Evolutionary conservation across 306 rosid species (phyloP).

Genomic region (Begonia fuchsioides): DNA sequence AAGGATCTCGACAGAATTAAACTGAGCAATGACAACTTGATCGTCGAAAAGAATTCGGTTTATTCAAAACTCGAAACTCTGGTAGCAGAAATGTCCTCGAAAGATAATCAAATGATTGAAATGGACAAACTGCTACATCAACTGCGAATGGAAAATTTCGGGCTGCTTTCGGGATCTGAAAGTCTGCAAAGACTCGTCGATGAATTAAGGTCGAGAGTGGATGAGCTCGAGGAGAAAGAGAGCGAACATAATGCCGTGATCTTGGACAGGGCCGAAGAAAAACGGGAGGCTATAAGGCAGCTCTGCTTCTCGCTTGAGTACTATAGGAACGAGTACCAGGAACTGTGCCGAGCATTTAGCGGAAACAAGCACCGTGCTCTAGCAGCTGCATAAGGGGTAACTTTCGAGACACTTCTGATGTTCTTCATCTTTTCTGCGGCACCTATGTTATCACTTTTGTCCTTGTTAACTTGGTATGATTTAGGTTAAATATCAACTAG

Average conservation of each 20-base stretch:
- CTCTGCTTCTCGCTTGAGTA: slow-evolving; percentile 65
- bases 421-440: too few species aligned
- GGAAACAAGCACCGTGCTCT: slow-evolving; percentile 31
- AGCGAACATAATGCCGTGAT: slow-evolving; percentile 34
- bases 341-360: slow-evolving; percentile 39
- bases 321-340: slow-evolving; percentile 54
- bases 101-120: slow-evolving; percentile 28
- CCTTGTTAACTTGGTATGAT: too few species aligned
- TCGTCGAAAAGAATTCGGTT: slow-evolving; percentile 39
- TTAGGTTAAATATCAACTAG: too few species aligned
- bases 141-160: slow-evolving; percentile 14
- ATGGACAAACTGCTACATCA: slow-evolving; percentile 21
- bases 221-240: slow-evolving; percentile 42
- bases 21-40: slow-evolving; percentile 35
- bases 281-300: slow-evolving; percentile 75
- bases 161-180: slow-evolving; percentile 26
- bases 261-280: slow-evolving; percentile 51
- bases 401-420: background rate
- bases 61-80: slow-evolving; percentile 25
- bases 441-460: too few species aligned
- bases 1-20: slow-evolving; percentile 33
- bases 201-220: slow-evolving; percentile 39
- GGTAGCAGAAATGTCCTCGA: slow-evolving; percentile 28
- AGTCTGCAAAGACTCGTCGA: slow-evolving; percentile 16
- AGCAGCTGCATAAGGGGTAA: slow-evolving; percentile 13